Base-by-base conservation (phyloP, 192 early-diverging fungal genomes). In the Umbelopsis ramanniana region DNA sequence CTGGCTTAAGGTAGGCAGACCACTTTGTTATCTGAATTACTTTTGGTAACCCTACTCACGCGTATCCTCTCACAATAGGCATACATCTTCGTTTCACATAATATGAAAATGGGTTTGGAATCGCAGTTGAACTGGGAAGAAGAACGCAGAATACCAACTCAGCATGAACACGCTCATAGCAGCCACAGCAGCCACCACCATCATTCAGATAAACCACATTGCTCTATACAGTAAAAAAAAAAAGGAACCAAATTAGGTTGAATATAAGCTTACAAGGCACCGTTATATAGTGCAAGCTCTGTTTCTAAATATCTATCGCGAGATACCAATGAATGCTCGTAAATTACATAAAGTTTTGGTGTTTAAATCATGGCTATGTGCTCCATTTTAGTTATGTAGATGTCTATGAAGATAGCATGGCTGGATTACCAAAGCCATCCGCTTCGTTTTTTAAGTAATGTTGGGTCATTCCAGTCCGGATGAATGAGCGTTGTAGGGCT, bases 51-150 rank as follows among this genome's bases (percentile, higher is more conserved):
- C 4, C 1, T 66, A 66, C 24, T n/a, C 19, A 3, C 24, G 19
- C 22, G 21, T 22, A 4, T n/a, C 0, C 26, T 68, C 40, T 8
- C 46, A 3, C 21, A 46, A 8, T 12, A 63, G 73, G 68, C 73
- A 40, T 69, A 55, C 48, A 46, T 45, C 24, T 74, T 69, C n/a
- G 68, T 63, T 17, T 68, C 68, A 12, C 69, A 70, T 40, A 69
- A 74, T 21, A 74, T 74, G 73, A 69, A 55, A 37, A 63, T 69
- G 2, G 73, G 73, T 21, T 69, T 66, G 21, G 73, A 74, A 47
- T 74, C 68, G 5, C 73, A 70, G 53, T 52, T 68, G 45, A 54
- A 68, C 68, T 74, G 73, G 73, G 73, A 74, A 69, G 46, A 50
- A 17, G 57, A 35, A 63, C 57, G 57, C 57, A 29, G 11, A 37